Base-by-base conservation (phyloP, 2,329 filamentous ascomycete genomes). In the Neonectria sp. region DNA sequence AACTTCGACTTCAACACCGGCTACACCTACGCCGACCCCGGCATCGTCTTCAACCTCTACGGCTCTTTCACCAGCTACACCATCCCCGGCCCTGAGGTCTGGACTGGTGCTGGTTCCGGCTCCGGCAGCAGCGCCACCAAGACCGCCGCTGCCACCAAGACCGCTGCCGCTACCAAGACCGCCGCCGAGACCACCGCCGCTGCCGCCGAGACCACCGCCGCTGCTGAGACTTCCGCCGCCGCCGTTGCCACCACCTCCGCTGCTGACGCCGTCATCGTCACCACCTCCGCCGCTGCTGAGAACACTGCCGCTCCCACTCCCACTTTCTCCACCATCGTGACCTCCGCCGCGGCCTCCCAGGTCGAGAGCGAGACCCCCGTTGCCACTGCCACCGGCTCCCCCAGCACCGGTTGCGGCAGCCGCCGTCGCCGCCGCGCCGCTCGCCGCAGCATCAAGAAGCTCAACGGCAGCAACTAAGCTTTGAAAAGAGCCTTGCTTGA, bases 21-120 rank as follows among this genome's bases (percentile, higher is more conserved):
- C 65, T 92, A 91, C 84, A 89, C 81, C 59, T 80, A 83, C 72
- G 79, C 81, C 61, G 89, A 91, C 76, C 77, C 86, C 13, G 90
- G 90, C 66, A 88, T 92, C 75, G 71, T 83, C 68, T 80, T 90
- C 83, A 88, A 87, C 83, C 85, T 91, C 79, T 91, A 91, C 84
- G 67, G 57, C 57, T 59, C 60, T 45, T 62, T 63, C 71, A 68
- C 71, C 49, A 73, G 55, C 71, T 81, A 82, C 75, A 17, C 67
- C 27, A 80, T 81, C 60, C 79, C 80, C 64, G 80, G 80, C 55
- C 79, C 79, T 25, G 71, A 70, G 21, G 73, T 82, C 71, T 81
- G 78, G 76, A 58, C 55, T 8, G 74, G 69, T 15, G 52, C 71
- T 31, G 67, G 72, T 24, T 68, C 71, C 15, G 51, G 71, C 24